Evolutionary conservation across 2,329 filamentous ascomycete species (phyloP).

Genomic region (Alternaria arborescens): DNA sequence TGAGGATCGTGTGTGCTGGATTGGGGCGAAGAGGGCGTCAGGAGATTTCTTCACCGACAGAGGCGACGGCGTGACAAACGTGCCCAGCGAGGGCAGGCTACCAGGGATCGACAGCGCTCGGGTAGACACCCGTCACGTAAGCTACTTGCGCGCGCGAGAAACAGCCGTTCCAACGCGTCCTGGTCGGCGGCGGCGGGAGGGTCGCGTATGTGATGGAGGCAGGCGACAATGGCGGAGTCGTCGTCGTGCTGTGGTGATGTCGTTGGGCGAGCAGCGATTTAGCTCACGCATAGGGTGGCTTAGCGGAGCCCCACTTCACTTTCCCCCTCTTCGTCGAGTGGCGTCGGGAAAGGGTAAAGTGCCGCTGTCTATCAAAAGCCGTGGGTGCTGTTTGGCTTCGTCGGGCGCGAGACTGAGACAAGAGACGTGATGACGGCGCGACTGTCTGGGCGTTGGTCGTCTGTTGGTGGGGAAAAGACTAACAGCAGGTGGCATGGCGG

Average conservation of each 20-base stretch:
- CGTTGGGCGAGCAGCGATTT: conserved; percentile 35
- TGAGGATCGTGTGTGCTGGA: conserved; percentile 23
- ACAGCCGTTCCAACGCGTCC: conserved; percentile 17
- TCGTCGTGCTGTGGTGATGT: conserved; percentile 30
- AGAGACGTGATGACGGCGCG: conserved; percentile 20
- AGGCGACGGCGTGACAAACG: conserved; percentile 32
- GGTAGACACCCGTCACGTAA: conserved; percentile 31
- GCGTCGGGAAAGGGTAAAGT: conserved; percentile 21
- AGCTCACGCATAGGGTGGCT: conserved; percentile 39
- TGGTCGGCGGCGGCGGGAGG: conserved; percentile 14
- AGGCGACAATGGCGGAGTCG: conserved; percentile 29
- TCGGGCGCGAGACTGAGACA: conserved; percentile 11
- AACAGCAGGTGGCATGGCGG: conserved; percentile 18
- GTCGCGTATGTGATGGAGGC: conserved; percentile 13
- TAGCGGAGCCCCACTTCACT: conserved; percentile 33
- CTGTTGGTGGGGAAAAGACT: conserved; percentile 21
- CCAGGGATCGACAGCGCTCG: conserved; percentile 34
- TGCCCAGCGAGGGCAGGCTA: conserved; percentile 38
- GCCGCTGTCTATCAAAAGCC: conserved; percentile 11
- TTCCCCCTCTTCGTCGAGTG: conserved; percentile 30
- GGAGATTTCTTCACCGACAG: conserved; percentile 38
- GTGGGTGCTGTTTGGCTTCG: conserved; percentile 6
- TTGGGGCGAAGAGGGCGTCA: conserved; percentile 34
- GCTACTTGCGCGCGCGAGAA: conserved; percentile 12
- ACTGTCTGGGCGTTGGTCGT: conserved; percentile 9